Evolutionary conservation across 257 asterid species (phyloP).

Genomic region (Rehmannia glutinosa): DNA sequence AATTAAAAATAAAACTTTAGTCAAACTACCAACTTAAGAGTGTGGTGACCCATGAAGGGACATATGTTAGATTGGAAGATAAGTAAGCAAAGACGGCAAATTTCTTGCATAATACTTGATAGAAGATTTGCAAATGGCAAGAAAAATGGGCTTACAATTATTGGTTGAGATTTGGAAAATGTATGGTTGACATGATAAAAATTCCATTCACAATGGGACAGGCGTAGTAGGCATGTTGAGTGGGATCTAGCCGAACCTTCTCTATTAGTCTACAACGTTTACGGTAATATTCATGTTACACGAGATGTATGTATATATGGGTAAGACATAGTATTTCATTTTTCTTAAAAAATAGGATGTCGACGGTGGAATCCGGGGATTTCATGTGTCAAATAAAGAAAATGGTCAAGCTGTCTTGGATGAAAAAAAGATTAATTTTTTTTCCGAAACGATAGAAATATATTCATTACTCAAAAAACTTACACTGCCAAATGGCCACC

Average conservation of each 20-base stretch:
- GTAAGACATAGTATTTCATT: too few relatives aligned
- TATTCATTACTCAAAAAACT: too few relatives aligned
- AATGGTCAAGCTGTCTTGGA: too few relatives aligned
- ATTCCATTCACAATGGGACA: constrained; percentile 6
- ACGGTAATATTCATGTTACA: too few relatives aligned
- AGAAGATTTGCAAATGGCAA: constrained; percentile 12
- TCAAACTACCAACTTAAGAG: constrained; percentile 11
- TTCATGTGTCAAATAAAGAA: too few relatives aligned
- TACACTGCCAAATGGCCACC: too few relatives aligned
- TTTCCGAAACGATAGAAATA: too few relatives aligned
- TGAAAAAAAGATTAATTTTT: too few relatives aligned
- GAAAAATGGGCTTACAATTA: background rate
- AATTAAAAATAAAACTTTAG: background rate
- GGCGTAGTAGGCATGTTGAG: background rate
- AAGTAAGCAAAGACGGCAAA: constrained; percentile 30
- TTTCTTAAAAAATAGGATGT: too few relatives aligned
- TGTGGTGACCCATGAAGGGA: constrained; percentile 32
- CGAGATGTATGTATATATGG: too few relatives aligned
- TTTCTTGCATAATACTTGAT: background rate
- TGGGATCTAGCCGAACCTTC: constrained; percentile 10
- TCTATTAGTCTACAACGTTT: too few relatives aligned
- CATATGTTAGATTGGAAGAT: constrained; percentile 10
- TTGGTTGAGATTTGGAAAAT: constrained; percentile 6
- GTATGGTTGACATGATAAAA: constrained; percentile 7
- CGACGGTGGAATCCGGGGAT: too few relatives aligned